Conservation (phyloP, 2,329 filamentous ascomycete species). For the Diaporthe helianthi region DNA sequence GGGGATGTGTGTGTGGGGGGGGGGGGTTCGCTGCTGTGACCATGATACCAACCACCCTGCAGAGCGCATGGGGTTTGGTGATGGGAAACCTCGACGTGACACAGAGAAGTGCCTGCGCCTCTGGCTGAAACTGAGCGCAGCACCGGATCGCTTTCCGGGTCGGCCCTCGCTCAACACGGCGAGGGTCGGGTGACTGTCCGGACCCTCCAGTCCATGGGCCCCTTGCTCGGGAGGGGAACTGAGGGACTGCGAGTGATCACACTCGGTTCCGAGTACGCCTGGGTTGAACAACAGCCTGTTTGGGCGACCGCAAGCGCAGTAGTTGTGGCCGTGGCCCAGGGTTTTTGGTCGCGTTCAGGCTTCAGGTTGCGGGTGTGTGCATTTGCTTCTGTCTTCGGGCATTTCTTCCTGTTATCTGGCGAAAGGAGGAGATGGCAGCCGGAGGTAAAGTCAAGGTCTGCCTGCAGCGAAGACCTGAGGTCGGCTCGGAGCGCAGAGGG, state of each 20-base stretch:
- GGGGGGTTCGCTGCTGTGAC: not conserved
- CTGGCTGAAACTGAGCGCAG: conserved; percentile 15
- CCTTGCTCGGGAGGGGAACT: not conserved
- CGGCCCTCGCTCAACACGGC: not conserved
- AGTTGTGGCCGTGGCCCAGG: not conserved
- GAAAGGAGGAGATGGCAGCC: conserved; percentile 6
- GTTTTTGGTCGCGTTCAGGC: not conserved
- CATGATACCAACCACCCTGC: not conserved
- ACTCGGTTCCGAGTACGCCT: not conserved
- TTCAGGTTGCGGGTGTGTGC: not conserved
- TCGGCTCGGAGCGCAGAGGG: conserved; percentile 19
- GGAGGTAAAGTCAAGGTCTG: not conserved
- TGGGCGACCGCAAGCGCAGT: not conserved
- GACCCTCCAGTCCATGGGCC: not conserved
- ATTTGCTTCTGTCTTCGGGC: not conserved
- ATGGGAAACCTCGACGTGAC: conserved; percentile 1
- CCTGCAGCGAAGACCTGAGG: conserved; percentile 8
- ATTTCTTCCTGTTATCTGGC: conserved; percentile 16
- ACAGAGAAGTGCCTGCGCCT: conserved; percentile 5
- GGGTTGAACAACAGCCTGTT: not conserved
- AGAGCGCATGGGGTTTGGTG: not conserved
- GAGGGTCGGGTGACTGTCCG: conserved; percentile 3
- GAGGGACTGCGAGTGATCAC: not conserved
- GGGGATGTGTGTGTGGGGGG: no score
- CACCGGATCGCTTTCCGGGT: conserved; percentile 18